Evolutionary conservation across 352 stramenopile species (phyloP), one percentile per base, ranked within the genome.

Genomic region (Phytopythium sindhum): DNA sequence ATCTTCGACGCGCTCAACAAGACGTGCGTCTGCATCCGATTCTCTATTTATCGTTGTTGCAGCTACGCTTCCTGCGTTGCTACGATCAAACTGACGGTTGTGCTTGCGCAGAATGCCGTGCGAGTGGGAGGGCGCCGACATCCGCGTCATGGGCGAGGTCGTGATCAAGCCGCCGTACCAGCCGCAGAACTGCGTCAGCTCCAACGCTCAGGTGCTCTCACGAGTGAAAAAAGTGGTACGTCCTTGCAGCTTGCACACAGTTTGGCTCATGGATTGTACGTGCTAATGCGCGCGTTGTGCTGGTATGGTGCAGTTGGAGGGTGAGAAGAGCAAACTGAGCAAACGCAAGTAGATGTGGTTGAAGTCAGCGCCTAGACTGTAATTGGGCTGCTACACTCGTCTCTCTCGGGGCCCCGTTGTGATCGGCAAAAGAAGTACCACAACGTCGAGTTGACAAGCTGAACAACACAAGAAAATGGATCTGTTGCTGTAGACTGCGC

Each of bases 1-100:
- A 90, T 95, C 68, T 96, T 96, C 53, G 86, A 96, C 62, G 86
- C 86, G 37, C 82, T 96, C 51, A 94, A 93, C 75, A 96, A 96
- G 70, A 96, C 88, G 75, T 95, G 84, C 64, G 77, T 67, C 26
- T 1, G 35, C 39, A 6, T 21, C 41, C 14, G 15, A 6, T 23
- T 7, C 8, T 24, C 12, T n/a, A 4, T 4, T 24, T 14, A 14
- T 47, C 14, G 39, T 47, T 19, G 21, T 23, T 47, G 41, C 8
- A n/a, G n/a, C n/a, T n/a, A n/a, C n/a, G n/a, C n/a, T n/a, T n/a
- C n/a, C n/a, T n/a, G n/a, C n/a, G n/a, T 28, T 12, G 14, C 0
- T 24, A 47, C 9, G 11, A 14, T 10, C 15, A 12, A 4, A 41
- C 35, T 55, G 33, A 47, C 45, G 41, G 12, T 28, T 45, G 6